Percentiles rank a stretch among this genome's conserved stretches.
These are phyloP conservation scores for Debaryomyces maramus DNA, from an alignment of 805 yeast genomes.

Conservation along the genomic window DNA sequence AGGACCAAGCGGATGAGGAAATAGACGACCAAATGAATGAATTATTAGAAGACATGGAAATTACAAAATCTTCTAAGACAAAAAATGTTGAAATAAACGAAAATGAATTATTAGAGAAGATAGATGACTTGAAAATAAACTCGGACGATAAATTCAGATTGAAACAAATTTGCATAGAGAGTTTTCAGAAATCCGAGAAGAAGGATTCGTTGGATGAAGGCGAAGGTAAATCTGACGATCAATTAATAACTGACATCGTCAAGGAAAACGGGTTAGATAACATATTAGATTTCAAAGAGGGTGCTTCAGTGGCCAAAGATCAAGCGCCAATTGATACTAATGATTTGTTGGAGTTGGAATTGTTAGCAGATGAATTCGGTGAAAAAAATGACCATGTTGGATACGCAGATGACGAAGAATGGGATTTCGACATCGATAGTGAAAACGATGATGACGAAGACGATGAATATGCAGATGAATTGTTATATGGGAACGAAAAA, in stretches of 20 bases:
- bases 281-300: neutral
- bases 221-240: constrained; percentile 14
- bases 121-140: constrained; percentile 25
- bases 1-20: constrained; percentile 2
- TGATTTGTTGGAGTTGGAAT: constrained; percentile 53
- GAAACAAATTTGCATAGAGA: constrained; percentile 22
- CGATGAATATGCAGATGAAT: constrained; percentile 32
- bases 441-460: constrained; percentile 32
- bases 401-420: constrained; percentile 35
- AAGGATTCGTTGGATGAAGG: constrained; percentile 1
- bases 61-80: constrained; percentile 28
- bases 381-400: constrained; percentile 24
- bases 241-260: constrained; percentile 13
- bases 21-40: constrained; percentile 24
- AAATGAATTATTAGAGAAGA: constrained; percentile 22
- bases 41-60: constrained; percentile 36
- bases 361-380: constrained; percentile 51
- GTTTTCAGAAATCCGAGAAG: constrained; percentile 7
- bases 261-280: constrained; percentile 13
- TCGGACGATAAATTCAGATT: constrained; percentile 29
- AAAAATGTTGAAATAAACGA: constrained; percentile 11
- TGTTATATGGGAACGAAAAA: constrained; percentile 22
- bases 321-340: constrained; percentile 37
- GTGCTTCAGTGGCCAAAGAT: neutral
- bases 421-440: constrained; percentile 34